A percentile compares a stretch with the other conserved stretches of the same genome.
Conservation (phyloP, 2,329 filamentous ascomycete species). For the Ceratocystiopsis brevicomis region DNA sequence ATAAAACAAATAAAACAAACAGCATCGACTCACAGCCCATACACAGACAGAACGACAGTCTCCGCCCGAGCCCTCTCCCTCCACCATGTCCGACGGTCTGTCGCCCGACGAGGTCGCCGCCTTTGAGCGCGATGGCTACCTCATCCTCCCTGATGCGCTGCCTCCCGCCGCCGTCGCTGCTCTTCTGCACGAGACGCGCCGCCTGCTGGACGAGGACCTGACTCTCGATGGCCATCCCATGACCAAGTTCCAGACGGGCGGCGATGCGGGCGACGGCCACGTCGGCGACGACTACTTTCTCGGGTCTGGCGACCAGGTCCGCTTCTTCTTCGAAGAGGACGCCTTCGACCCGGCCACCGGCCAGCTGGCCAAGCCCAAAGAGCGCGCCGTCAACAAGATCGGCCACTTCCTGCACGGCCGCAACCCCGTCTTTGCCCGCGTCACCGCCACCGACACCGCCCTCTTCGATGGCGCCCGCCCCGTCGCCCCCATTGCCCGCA, state of each 20-base stretch:
- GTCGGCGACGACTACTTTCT: conserved; percentile 94
- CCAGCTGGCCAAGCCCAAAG: conserved; percentile 56
- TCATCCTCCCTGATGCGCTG: conserved; percentile 67
- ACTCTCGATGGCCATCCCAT: conserved; percentile 71
- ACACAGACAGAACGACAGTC: too few species aligned
- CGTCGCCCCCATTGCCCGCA: conserved; percentile 44
- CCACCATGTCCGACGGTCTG: conserved; percentile 29
- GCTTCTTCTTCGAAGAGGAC: conserved; percentile 95
- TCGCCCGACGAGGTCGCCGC: conserved; percentile 48
- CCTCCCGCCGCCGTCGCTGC: conserved; percentile 41
- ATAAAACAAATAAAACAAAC: too few species aligned
- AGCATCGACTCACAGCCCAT: too few species aligned
- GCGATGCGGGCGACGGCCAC: conserved; percentile 39
- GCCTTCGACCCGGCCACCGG: conserved; percentile 49
- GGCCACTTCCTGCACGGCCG: conserved; percentile 58
- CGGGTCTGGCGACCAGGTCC: conserved; percentile 70
- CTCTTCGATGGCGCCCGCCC: conserved; percentile 21
- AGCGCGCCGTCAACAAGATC: conserved; percentile 76
- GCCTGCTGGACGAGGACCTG: conserved; percentile 51
- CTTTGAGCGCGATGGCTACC: conserved; percentile 74
- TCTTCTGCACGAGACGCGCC: conserved; percentile 56
- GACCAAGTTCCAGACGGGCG: conserved; percentile 83
- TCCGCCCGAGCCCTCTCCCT: too few species aligned
- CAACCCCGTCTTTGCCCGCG: conserved; percentile 43
- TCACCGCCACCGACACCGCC: conserved; percentile 22